Evolutionary conservation across 2,329 filamentous ascomycete genomes (phyloP).

Genomic region (Exophiala mesophila): DNA sequence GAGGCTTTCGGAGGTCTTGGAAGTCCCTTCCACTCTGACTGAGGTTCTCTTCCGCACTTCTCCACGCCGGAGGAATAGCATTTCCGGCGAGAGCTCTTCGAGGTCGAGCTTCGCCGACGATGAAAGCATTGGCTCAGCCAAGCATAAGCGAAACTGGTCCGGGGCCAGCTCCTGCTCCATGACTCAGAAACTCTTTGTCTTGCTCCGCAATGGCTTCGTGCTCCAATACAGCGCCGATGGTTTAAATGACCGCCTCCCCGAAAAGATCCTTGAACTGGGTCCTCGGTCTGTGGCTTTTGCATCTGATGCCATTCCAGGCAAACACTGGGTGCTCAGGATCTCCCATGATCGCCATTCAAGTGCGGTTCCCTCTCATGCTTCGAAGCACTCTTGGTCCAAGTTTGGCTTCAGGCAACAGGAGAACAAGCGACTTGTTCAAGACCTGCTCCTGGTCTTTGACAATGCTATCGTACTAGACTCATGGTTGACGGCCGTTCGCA

Average conservation of each 20-base stretch:
- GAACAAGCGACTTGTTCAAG: slow-evolving; percentile 34
- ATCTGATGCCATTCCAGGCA: slow-evolving; percentile 46
- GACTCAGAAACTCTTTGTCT: slow-evolving; percentile 42
- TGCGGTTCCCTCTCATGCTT: slow-evolving; percentile 23
- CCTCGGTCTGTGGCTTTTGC: slow-evolving; percentile 45
- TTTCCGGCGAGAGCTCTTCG: slow-evolving; percentile 9
- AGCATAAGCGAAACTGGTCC: slow-evolving; percentile 34
- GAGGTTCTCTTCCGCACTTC: slow-evolving; percentile 61
- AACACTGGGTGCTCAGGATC: slow-evolving; percentile 46
- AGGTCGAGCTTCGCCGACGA: slow-evolving; percentile 8
- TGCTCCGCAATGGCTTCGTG: slow-evolving; percentile 42
- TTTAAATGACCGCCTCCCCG: slow-evolving; percentile 42
- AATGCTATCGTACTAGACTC: slow-evolving; percentile 41
- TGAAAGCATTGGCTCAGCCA: slow-evolving; percentile 30
- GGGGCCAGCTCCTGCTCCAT: slow-evolving; percentile 33
- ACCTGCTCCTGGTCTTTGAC: slow-evolving; percentile 41
- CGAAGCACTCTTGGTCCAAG: slow-evolving; percentile 33
- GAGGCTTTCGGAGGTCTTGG: slow-evolving; percentile 66
- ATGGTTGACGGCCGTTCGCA: slow-evolving; percentile 43
- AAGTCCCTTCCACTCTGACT: slow-evolving; percentile 46
- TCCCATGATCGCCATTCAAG: slow-evolving; percentile 29
- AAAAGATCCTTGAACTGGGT: slow-evolving; percentile 44
- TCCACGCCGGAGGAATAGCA: slow-evolving; percentile 48
- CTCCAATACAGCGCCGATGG: slow-evolving; percentile 44
- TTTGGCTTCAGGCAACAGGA: slow-evolving; percentile 36